Conservation (phyloP, 2,329 filamentous ascomycete species). For the Dactylella cylindrospora region DNA sequence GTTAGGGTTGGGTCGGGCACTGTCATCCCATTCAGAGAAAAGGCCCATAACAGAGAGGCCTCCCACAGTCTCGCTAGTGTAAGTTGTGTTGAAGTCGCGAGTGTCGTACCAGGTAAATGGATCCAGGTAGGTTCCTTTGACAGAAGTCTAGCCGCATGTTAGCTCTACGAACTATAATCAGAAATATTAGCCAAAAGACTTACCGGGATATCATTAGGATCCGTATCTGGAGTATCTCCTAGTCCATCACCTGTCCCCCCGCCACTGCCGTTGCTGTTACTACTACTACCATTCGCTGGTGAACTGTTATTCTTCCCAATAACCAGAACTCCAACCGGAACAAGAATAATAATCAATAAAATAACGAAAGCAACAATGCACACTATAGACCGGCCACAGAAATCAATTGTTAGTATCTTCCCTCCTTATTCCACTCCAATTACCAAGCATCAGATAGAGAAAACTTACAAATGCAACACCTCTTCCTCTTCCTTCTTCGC, state of each 20-base stretch:
- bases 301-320: slow-evolving; percentile 53
- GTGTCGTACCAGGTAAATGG: slow-evolving; percentile 92
- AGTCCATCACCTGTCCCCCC: slow-evolving; percentile 50
- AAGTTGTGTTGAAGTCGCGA: slow-evolving; percentile 88
- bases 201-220: slow-evolving; percentile 56
- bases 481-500: slow-evolving; percentile 51
- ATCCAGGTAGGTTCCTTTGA: slow-evolving; percentile 72
- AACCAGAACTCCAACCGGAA: slow-evolving; percentile 56
- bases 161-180: not conserved
- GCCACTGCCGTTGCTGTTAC: slow-evolving; percentile 46
- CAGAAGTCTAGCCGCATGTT: slow-evolving; percentile 44
- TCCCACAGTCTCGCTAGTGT: slow-evolving; percentile 80
- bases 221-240: slow-evolving; percentile 54
- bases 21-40: slow-evolving; percentile 82
- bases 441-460: slow-evolving; percentile 8
- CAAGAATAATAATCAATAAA: slow-evolving; percentile 55
- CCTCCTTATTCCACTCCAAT: not conserved
- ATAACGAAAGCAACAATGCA: slow-evolving; percentile 53
- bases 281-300: slow-evolving; percentile 44
- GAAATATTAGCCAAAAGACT: slow-evolving; percentile 27
- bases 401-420: not conserved
- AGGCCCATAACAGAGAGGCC: slow-evolving; percentile 90
- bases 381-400: slow-evolving; percentile 41
- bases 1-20: slow-evolving; percentile 71
- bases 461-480: slow-evolving; percentile 50